phyloP scores from a whole-genome alignment of 169 alveolate genomes.

The Plasmodium gallinaceum region DNA sequence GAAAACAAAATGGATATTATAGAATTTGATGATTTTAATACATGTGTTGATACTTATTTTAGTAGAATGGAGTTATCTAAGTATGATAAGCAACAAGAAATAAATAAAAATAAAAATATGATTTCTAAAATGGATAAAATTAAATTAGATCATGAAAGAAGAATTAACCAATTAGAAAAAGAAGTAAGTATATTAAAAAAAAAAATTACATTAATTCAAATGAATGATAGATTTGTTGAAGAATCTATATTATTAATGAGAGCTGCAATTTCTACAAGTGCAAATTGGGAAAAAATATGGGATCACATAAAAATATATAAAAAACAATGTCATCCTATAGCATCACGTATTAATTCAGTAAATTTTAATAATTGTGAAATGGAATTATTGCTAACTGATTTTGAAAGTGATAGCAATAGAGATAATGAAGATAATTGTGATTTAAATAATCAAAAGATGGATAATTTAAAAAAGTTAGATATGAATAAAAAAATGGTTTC shows the following conservation, averaged over 20 bases:
- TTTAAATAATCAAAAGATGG: constrained; percentile 63
- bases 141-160: constrained; percentile 91
- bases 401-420: constrained; percentile 9
- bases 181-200: constrained; percentile 85
- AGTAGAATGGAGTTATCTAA: constrained; percentile 66
- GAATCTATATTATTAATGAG: constrained; percentile 84
- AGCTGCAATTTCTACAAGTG: constrained; percentile 89
- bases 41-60: constrained; percentile 68
- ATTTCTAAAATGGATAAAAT: constrained; percentile 89
- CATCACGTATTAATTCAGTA: constrained; percentile 87
- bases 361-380: constrained; percentile 86
- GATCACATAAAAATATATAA: constrained; percentile 92
- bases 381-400: constrained; percentile 75
- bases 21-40: constrained; percentile 42
- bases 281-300: constrained; percentile 93
- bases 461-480: constrained; percentile 2
- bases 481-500: constrained; percentile 66
- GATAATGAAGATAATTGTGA: constrained; percentile 70
- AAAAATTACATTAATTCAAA: constrained; percentile 87
- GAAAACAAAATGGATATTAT: constrained; percentile 38
- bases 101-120: constrained; percentile 37
- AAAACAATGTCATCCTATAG: constrained; percentile 91
- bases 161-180: constrained; percentile 82
- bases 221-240: constrained; percentile 87
- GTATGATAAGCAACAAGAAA: constrained; percentile 73